These are phyloP conservation scores for Eutypa lata DNA, from an alignment of 2,329 filamentous ascomycete species.

Conservation along the genomic window DNA sequence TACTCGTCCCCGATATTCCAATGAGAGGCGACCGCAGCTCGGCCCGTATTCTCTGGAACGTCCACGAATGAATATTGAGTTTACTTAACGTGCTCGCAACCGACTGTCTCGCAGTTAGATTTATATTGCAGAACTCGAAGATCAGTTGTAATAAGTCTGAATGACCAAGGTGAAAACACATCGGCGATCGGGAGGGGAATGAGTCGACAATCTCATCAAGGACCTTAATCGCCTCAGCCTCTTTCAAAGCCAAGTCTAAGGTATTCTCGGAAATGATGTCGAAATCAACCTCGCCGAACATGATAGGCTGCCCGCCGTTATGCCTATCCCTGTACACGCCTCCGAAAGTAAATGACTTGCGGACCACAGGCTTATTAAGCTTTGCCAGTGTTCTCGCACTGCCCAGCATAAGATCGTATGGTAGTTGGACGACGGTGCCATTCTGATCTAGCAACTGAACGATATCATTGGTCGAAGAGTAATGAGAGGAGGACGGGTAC, in stretches of 20 bases:
- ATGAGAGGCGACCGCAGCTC: constrained; percentile 79
- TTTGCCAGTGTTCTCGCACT: constrained; percentile 82
- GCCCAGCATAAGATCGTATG: constrained; percentile 87
- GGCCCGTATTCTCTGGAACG: constrained; percentile 78
- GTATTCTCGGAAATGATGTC: constrained; percentile 87
- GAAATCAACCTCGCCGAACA: constrained; percentile 89
- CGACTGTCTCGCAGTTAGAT: constrained; percentile 60
- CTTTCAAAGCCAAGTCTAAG: constrained; percentile 80
- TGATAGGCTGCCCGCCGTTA: constrained; percentile 76
- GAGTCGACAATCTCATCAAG: constrained; percentile 83
- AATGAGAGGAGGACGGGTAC: constrained; percentile 80
- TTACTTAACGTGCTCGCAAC: constrained; percentile 84
- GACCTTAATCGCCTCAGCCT: constrained; percentile 92
- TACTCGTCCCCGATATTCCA: constrained; percentile 80
- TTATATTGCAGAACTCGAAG: constrained; percentile 86
- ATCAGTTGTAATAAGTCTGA: constrained; percentile 81
- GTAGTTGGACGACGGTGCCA: constrained; percentile 88
- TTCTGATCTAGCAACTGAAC: constrained; percentile 78
- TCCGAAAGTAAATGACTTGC: constrained; percentile 83
- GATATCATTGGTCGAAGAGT: constrained; percentile 61
- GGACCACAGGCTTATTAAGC: constrained; percentile 56
- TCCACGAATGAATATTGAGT: constrained; percentile 76
- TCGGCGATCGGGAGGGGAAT: constrained; percentile 72
- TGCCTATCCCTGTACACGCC: constrained; percentile 79
- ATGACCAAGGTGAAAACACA: constrained; percentile 91